Evolutionary conservation across 441 rosid genomes (phyloP).

Genomic region (Lepidium campestre): DNA sequence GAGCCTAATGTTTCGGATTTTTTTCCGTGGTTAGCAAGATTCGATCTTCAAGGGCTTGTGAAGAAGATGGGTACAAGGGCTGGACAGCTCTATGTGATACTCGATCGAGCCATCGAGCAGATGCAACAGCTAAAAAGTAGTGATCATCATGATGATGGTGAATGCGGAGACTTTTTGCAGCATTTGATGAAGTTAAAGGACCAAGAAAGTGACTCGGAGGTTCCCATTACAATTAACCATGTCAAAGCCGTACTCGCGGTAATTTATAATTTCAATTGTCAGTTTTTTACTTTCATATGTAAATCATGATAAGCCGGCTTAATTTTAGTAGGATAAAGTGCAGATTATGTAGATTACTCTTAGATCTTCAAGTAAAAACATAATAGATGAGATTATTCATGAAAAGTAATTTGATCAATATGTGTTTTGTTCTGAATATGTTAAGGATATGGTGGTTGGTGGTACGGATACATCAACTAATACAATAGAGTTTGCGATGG

Average conservation of each 20-base stretch:
- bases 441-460: constrained; percentile 49
- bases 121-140: constrained; percentile 20
- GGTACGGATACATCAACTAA: constrained; percentile 43
- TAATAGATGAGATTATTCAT: not conserved
- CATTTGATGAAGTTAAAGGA: constrained; percentile 35
- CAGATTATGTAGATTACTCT: too few species aligned
- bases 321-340: too few species aligned
- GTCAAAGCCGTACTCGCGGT: constrained; percentile 47
- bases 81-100: constrained; percentile 29
- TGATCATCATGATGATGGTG: constrained; percentile 2
- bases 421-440: not conserved
- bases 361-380: too few species aligned
- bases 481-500: constrained; percentile 41
- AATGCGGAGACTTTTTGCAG: constrained; percentile 39
- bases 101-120: constrained; percentile 38
- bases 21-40: constrained; percentile 34
- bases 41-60: constrained; percentile 49
- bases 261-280: not conserved
- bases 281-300: too few species aligned
- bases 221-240: constrained; percentile 33
- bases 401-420: not conserved
- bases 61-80: constrained; percentile 22
- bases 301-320: too few species aligned
- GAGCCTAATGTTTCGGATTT: constrained; percentile 52
- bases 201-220: constrained; percentile 27